Evolutionary conservation across 169 alveolate species (phyloP).

Genomic region (Plasmodium fragile): DNA sequence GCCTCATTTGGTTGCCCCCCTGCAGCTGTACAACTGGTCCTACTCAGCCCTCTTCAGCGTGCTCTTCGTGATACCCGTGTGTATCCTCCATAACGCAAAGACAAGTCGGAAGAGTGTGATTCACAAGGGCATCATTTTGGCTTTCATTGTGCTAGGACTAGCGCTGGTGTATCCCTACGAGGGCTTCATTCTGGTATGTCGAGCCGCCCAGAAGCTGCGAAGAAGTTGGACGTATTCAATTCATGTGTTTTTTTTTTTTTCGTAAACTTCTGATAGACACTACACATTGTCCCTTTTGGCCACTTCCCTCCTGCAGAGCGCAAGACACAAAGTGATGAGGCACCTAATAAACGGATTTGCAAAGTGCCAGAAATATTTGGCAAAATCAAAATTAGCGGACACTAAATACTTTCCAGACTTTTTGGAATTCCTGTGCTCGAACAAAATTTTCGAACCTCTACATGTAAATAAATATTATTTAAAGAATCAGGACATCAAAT

Average conservation of each 20-base stretch:
- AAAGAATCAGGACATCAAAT: slow-evolving; percentile 44
- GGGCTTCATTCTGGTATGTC: slow-evolving; percentile 39
- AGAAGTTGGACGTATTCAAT: no score
- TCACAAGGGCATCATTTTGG: slow-evolving; percentile 5
- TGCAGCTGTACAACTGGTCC: slow-evolving; percentile 73
- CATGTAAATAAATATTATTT: slow-evolving; percentile 58
- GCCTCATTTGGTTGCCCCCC: neutral
- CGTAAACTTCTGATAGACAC: neutral
- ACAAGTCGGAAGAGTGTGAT: slow-evolving; percentile 4
- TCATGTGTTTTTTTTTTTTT: neutral
- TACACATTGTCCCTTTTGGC: neutral
- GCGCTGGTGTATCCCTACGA: slow-evolving; percentile 52
- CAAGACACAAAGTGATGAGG: slow-evolving; percentile 23
- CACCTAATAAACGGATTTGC: neutral
- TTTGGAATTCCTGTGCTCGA: slow-evolving; percentile 67
- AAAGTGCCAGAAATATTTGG: slow-evolving; percentile 20
- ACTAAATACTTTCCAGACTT: slow-evolving; percentile 42
- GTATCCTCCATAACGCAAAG: slow-evolving; percentile 40
- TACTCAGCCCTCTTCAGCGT: slow-evolving; percentile 43
- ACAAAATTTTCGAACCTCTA: slow-evolving; percentile 27
- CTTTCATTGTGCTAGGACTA: slow-evolving; percentile 29
- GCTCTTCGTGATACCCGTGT: slow-evolving; percentile 45
- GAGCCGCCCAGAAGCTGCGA: neutral
- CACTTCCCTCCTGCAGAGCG: slow-evolving; percentile 5
- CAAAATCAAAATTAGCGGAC: neutral